phyloP scores from a whole-genome alignment of 2,329 filamentous ascomycete species.

The Knoxdaviesia proteae region DNA sequence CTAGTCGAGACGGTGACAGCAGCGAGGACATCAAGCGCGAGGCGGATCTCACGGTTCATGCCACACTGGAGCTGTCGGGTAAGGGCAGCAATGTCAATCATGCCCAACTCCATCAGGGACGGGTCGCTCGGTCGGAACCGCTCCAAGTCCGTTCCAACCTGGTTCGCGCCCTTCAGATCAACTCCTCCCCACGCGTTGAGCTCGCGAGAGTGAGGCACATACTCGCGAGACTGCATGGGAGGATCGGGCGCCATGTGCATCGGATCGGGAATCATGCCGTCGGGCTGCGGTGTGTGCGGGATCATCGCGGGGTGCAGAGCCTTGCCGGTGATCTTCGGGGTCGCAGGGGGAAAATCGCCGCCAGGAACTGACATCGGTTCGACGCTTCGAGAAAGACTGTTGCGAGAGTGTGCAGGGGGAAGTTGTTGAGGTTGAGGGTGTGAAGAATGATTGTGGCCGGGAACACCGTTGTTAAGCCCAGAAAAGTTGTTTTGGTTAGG shows the following conservation, averaged over 20 bases:
- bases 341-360: conserved; percentile 20
- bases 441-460: too few relatives aligned
- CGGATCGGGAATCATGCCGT: not conserved
- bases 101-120: conserved; percentile 53
- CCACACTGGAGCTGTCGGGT: conserved; percentile 80
- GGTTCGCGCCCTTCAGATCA: conserved; percentile 41
- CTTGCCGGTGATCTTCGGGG: conserved; percentile 6
- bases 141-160: conserved; percentile 45
- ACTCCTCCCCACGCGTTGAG: conserved; percentile 50
- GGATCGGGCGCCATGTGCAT: conserved; percentile 3
- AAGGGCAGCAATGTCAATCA: conserved; percentile 76
- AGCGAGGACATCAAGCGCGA: conserved; percentile 69
- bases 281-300: too few relatives aligned
- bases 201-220: conserved; percentile 32
- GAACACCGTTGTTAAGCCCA: too few relatives aligned
- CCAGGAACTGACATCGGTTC: conserved; percentile 15
- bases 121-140: conserved; percentile 57
- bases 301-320: not conserved
- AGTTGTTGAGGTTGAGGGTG: too few relatives aligned
- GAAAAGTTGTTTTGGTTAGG: too few relatives aligned
- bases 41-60: conserved; percentile 69
- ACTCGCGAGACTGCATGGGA: conserved; percentile 18
- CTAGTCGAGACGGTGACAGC: conserved; percentile 41
- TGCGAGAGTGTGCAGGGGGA: conserved; percentile 18
- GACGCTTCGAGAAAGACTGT: conserved; percentile 28